Conservation (phyloP, 2,329 filamentous ascomycete species). For the Verticillium zaregamsianum region DNA sequence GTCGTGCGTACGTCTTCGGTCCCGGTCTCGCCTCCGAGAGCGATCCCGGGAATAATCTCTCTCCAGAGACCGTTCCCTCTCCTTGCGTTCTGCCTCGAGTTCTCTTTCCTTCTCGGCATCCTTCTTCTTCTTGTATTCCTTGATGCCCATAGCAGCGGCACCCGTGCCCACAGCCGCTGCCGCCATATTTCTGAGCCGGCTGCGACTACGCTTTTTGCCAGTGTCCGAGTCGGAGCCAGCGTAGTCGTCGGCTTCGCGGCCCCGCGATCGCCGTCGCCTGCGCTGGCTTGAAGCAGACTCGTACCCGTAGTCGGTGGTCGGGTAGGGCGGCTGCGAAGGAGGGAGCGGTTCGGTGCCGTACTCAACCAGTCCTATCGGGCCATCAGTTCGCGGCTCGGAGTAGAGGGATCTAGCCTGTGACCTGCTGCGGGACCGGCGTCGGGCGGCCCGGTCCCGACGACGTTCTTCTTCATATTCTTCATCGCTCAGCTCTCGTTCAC, state of each 20-base stretch:
- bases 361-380: conserved; percentile 65
- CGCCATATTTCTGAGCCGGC: conserved; percentile 50
- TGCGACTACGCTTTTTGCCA: conserved; percentile 47
- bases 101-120: conserved; percentile 37
- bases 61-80: conserved; percentile 10
- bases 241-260: conserved; percentile 27
- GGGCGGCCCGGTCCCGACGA: conserved; percentile 10
- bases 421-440: conserved; percentile 39
- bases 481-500: conserved; percentile 26
- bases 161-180: conserved; percentile 51
- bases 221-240: conserved; percentile 27
- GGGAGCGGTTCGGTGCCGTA: conserved; percentile 57
- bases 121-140: conserved; percentile 50
- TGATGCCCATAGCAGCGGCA: conserved; percentile 59
- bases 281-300: conserved; percentile 45
- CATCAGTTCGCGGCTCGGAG: conserved; percentile 54
- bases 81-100: conserved; percentile 21
- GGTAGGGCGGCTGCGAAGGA: conserved; percentile 31
- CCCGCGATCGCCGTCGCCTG: conserved; percentile 31
- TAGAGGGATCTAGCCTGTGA: conserved; percentile 46
- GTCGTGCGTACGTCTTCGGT: conserved; percentile 27
- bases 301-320: conserved; percentile 31
- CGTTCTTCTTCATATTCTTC: conserved; percentile 22
- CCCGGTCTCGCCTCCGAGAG: conserved; percentile 21
- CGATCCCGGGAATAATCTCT: conserved; percentile 14